Evolutionary conservation across 2,329 filamentous ascomycete genomes (phyloP), one percentile per base, ranked within the genome.

Genomic region (Fusarium sp.): DNA sequence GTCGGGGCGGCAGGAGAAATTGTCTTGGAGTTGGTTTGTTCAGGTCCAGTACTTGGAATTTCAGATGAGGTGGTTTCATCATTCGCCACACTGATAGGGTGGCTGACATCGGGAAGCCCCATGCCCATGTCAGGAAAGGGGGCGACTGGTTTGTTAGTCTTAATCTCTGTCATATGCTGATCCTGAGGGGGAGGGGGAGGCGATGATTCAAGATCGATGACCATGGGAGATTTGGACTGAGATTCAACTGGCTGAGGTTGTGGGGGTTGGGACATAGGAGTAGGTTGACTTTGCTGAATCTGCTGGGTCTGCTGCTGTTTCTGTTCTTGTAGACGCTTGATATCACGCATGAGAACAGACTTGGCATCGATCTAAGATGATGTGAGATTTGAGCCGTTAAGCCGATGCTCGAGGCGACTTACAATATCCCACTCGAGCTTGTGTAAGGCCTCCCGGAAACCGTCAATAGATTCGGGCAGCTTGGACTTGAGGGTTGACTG

Each of bases 361-460:
- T 90, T 91, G 50, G 89, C 87, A 53, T 78, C 75, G 41, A 83
- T 78, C 83, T 84, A 58, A 39, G 42, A 20, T 24, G n/a, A 13
- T 8, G 65, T 72, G 58, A 76, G 67, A 51, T 58, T 54, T 45
- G 36, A 33, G 16, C 20, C 16, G 11, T 24, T 2, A 16, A 30
- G 22, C 12, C 13, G 20, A 8, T 24, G n/a, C 13, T 20, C 15
- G 28, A 36, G 30, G 16, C 22, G 12, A 64, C 85, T 79, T 81
- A 90, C 89, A 76, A 91, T 89, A 31, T 90, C 87, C 65, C 79
- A 80, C 75, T 91, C 89, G 10, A 91, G 75, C 12, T 88, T 86
- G 69, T 90, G 87, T 6, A 91, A 80, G 13, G 87, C 86, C 61
- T 80, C 80, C 65, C 91, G 88, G 75, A 88, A 89, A 12, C 79